Evolutionary conservation across 2,329 filamentous ascomycete species (phyloP).

Genomic region (Fusarium marasasianum): DNA sequence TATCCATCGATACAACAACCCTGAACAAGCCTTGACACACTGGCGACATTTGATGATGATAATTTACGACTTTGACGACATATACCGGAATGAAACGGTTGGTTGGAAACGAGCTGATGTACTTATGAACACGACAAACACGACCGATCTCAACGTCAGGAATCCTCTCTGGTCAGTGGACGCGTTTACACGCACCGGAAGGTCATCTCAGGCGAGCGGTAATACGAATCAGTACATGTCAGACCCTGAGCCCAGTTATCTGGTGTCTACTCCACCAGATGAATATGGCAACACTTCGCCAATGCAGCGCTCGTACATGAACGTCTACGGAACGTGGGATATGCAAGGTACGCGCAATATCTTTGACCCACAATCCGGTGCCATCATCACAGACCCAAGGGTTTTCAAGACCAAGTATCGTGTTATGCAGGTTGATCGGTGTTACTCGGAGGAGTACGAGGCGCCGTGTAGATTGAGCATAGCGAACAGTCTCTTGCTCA

Average conservation of each 20-base stretch:
- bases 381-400: not conserved
- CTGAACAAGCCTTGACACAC: conserved; percentile 2
- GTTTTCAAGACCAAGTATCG: not conserved
- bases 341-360: not conserved
- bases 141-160: not conserved
- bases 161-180: conserved; percentile 16
- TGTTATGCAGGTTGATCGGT: conserved; percentile 8
- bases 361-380: conserved; percentile 1
- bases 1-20: conserved; percentile 20
- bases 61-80: conserved; percentile 5
- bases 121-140: not conserved
- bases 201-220: not conserved
- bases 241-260: not conserved
- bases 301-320: not conserved
- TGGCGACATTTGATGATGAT: conserved; percentile 23
- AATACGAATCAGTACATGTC: not conserved
- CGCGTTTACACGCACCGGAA: not conserved
- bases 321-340: not conserved
- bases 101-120: conserved; percentile 27
- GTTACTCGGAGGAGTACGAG: conserved; percentile 16
- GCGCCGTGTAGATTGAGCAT: conserved; percentile 19
- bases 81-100: not conserved
- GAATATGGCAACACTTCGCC: not conserved
- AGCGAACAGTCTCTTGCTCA: conserved; percentile 22
- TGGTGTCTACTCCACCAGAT: not conserved